Evolutionary conservation across 2,329 filamentous ascomycete genomes (phyloP), one percentile per base, ranked within the genome.

Genomic region (Fusarium globosum): DNA sequence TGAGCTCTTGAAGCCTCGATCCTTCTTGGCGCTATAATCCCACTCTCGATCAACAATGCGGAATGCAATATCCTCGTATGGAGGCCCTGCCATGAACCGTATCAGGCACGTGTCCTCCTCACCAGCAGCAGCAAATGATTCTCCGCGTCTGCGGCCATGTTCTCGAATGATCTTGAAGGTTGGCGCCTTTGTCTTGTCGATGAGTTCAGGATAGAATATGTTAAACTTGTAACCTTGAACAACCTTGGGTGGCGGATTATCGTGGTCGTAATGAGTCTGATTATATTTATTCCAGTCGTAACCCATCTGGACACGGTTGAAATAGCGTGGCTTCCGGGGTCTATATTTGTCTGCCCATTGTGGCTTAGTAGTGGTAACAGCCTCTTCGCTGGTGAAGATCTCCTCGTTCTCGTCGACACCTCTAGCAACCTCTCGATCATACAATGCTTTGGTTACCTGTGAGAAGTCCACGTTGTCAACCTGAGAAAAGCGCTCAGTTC

Each of bases 211-310:
- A 80, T 99, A 99, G 84, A 99, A 99, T 58, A 99, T 96, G 84
- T 99, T 98, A 88, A 99, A 99, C 82, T 97, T 98, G 87, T 99
- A 99, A 64, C 96, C 96, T 82, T 99, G 96, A 16, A 99, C 96
- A 12, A 99, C 96, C 84, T 97, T 98, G 33, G 96, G 96, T 4
- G 96, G 96, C 5, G 96, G 96, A 79, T 98, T 98, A 80, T 98
- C 96, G 82, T 98, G 94, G 82, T 98, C 96, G 84, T 99, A 99
- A 83, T 99, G 96, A 18, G 96, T 99, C 84, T 99, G 96, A 80
- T 99, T 99, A 88, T 99, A 99, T 83, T 99, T 99, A 87, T 99
- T 99, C 96, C 96, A 99, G 82, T 99, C 96, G 82, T 98, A 99
- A 60, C 96, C 96, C 94, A 98, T 98, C 82, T 97, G 95, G 52